Evolutionary conservation across 768 basidiomycete genomes (phyloP).

Genomic region (Infundibulicybe gibba): DNA sequence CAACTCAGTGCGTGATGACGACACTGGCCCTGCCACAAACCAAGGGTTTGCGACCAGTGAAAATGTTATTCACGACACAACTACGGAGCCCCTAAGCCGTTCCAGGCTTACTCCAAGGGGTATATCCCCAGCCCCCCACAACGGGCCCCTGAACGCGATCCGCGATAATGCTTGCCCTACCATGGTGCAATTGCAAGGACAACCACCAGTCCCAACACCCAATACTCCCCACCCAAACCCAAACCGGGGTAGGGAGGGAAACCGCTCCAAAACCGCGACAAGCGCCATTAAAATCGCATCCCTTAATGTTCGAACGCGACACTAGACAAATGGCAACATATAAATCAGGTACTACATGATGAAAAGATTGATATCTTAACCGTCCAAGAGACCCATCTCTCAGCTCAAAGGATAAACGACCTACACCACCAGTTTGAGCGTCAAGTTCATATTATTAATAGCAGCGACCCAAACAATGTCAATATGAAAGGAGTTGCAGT

Average conservation of each 20-base stretch:
- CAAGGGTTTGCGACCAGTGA: too few species aligned
- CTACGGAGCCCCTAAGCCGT: too few species aligned
- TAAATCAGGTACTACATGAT: slow-evolving; percentile 20
- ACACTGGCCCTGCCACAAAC: too few species aligned
- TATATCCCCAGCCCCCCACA: too few species aligned
- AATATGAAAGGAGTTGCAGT: slow-evolving; percentile 27
- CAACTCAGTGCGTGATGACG: too few species aligned
- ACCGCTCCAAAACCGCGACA: too few species aligned
- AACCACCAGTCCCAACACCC: too few species aligned
- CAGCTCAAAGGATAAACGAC: slow-evolving; percentile 1
- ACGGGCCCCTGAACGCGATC: too few species aligned
- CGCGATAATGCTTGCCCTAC: background rate
- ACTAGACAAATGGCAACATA: slow-evolving; percentile 17
- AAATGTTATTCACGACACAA: too few species aligned
- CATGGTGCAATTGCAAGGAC: too few species aligned
- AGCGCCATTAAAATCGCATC: slow-evolving; percentile 11
- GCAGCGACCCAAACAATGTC: slow-evolving; percentile 7
- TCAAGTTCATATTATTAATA: slow-evolving; percentile 14
- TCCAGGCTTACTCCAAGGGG: too few species aligned
- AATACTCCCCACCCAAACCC: slow-evolving; percentile 22
- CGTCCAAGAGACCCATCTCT: slow-evolving; percentile 29
- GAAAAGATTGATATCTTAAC: slow-evolving; percentile 22
- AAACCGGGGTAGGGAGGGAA: background rate
- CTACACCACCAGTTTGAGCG: slow-evolving; percentile 4
- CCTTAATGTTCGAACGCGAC: slow-evolving; percentile 14